phyloP scores from a whole-genome alignment of 2,329 filamentous ascomycete genomes.

The Cladosporium sp. region DNA sequence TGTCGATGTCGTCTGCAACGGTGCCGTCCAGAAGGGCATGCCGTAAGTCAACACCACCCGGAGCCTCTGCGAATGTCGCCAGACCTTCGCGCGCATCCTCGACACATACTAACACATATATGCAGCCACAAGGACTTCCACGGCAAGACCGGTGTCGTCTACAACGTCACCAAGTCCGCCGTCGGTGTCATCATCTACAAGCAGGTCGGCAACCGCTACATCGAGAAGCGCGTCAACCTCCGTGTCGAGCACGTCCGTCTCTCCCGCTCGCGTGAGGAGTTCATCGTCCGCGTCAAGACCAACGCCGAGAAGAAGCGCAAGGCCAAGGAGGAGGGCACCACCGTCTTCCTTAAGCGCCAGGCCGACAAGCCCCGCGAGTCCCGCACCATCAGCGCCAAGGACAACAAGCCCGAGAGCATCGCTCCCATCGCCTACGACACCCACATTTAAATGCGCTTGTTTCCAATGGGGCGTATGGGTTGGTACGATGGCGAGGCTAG shows the following conservation, averaged over 20 bases:
- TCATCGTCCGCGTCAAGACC: conserved; percentile 92
- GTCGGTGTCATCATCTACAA: conserved; percentile 99
- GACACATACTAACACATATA: conserved; percentile 19
- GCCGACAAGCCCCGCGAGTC: conserved; percentile 77
- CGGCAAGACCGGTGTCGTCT: conserved; percentile 75
- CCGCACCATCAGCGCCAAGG: conserved; percentile 75
- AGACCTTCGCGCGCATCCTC: not conserved
- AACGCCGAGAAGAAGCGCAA: conserved; percentile 91
- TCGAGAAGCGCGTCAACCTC: conserved; percentile 99
- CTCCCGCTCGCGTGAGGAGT: conserved; percentile 95
- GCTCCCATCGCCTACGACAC: conserved; percentile 95
- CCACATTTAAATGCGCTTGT: conserved; percentile 71
- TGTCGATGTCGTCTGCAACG: conserved; percentile 98
- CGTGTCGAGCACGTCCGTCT: conserved; percentile 95
- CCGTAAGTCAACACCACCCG: conserved; percentile 57
- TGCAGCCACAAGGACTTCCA: conserved; percentile 96
- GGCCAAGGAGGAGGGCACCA: conserved; percentile 85
- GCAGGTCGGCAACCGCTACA: conserved; percentile 98
- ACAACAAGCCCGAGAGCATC: conserved; percentile 88
- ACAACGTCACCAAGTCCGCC: conserved; percentile 96
- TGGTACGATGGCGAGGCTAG: conserved; percentile 22
- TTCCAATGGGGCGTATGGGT: conserved; percentile 9
- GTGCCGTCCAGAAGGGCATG: conserved; percentile 90
- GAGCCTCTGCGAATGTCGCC: conserved; percentile 8
- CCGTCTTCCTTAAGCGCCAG: conserved; percentile 91